Conservation (phyloP, 257 asterid genomes). For the Pogostemon cablin region DNA sequence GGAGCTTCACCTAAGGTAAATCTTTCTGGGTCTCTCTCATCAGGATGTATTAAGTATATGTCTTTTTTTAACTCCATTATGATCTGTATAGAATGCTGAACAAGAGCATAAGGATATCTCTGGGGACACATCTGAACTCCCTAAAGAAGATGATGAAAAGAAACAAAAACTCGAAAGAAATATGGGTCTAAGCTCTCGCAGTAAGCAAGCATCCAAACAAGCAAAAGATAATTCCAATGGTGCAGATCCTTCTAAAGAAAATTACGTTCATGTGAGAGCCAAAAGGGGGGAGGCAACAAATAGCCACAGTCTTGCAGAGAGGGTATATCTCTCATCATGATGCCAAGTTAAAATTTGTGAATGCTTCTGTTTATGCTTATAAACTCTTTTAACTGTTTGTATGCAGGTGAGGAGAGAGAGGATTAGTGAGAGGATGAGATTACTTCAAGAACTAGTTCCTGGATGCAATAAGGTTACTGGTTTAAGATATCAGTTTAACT, state of each 20-base stretch:
- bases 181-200: conserved; percentile 26
- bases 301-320: conserved; percentile 96
- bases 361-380: conserved; percentile 12
- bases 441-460: conserved; percentile 94
- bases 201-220: conserved; percentile 58
- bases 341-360: background rate
- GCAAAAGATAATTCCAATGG: conserved; percentile 49
- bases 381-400: conserved; percentile 23
- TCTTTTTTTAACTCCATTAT: conserved; percentile 22
- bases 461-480: conserved; percentile 85
- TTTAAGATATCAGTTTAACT: background rate
- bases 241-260: conserved; percentile 70
- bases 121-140: conserved; percentile 50
- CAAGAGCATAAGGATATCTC: conserved; percentile 53
- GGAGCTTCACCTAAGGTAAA: conserved; percentile 40
- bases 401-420: conserved; percentile 84
- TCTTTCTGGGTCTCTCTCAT: conserved; percentile 10
- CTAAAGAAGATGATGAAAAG: conserved; percentile 53
- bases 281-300: conserved; percentile 94
- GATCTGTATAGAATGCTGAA: conserved; percentile 52
- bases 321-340: conserved; percentile 49
- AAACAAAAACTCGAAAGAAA: conserved; percentile 49
- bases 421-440: conserved; percentile 94
- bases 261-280: conserved; percentile 86
- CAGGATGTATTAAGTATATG: background rate